Evolutionary conservation across 345 rosid genomes (phyloP).

Genomic region (Dimocarpus longan): DNA sequence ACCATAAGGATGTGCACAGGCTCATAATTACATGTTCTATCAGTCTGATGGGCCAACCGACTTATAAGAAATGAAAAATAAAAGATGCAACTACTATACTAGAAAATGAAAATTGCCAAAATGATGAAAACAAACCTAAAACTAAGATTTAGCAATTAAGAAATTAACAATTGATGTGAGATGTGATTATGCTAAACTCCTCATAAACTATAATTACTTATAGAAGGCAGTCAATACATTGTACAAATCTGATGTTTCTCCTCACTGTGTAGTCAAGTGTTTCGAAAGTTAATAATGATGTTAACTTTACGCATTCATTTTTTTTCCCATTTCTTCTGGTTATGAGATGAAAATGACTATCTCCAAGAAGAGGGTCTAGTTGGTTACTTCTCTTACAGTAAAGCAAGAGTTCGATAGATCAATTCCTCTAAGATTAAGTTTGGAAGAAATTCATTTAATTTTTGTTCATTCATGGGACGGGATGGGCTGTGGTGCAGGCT

Average conservation of each 20-base stretch:
- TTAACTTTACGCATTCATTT: not conserved
- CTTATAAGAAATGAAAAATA: no score
- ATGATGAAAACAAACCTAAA: not conserved
- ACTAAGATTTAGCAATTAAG: not conserved
- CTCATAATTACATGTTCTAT: no score
- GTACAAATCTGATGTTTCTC: not conserved
- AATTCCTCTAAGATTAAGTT: no score
- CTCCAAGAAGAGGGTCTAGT: not conserved
- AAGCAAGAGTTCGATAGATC: not conserved
- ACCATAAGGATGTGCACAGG: no score
- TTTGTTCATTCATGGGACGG: no score
- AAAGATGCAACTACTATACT: not conserved
- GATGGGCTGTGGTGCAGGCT: no score
- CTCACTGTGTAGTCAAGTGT: not conserved
- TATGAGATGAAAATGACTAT: not conserved
- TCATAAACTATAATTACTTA: not conserved
- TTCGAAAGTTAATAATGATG: not conserved
- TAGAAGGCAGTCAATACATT: not conserved
- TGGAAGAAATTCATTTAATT: not conserved
- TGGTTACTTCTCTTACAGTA: not conserved
- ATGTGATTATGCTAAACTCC: not conserved
- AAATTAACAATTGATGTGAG: not conserved
- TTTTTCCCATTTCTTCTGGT: not conserved
- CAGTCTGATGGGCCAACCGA: no score
- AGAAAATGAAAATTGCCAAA: not conserved